Evolutionary conservation across 2,329 filamentous ascomycete species (phyloP).

Genomic region (Pseudocercospora fijiensis): DNA sequence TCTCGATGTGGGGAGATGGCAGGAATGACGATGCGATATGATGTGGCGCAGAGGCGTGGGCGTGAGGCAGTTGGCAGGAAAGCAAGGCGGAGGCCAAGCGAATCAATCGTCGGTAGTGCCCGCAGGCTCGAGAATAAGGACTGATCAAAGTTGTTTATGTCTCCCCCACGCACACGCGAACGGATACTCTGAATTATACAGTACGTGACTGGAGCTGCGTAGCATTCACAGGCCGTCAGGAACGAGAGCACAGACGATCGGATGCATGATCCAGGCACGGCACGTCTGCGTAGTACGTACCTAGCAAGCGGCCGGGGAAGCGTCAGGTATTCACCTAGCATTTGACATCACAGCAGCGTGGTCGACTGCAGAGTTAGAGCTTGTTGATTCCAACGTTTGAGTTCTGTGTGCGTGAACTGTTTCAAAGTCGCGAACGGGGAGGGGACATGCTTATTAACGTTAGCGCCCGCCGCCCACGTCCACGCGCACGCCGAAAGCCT

Average conservation of each 20-base stretch:
- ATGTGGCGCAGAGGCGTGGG: not conserved
- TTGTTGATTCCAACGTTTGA: too few relatives aligned
- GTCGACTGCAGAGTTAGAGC: too few relatives aligned
- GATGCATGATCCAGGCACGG: slow-evolving; percentile 3
- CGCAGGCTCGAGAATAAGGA: too few relatives aligned
- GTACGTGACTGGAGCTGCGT: too few relatives aligned
- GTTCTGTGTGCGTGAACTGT: too few relatives aligned
- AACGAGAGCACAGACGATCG: too few relatives aligned
- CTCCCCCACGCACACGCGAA: not conserved
- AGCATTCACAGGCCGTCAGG: not conserved
- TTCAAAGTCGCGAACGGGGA: too few relatives aligned
- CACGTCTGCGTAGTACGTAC: not conserved
- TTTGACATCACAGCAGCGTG: not conserved
- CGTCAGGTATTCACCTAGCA: not conserved
- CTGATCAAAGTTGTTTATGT: not conserved
- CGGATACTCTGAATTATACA: not conserved
- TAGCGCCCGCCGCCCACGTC: too few relatives aligned
- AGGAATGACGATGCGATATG: not conserved
- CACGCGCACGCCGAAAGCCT: too few relatives aligned
- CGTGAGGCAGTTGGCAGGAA: too few relatives aligned
- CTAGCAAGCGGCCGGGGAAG: not conserved
- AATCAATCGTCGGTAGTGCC: not conserved
- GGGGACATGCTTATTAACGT: too few relatives aligned
- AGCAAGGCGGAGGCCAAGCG: not conserved
- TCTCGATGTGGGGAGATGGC: not conserved